Evolutionary conservation across 768 basidiomycete genomes (phyloP), one percentile per base, ranked within the genome.

Genomic region (Hericium coralloides): DNA sequence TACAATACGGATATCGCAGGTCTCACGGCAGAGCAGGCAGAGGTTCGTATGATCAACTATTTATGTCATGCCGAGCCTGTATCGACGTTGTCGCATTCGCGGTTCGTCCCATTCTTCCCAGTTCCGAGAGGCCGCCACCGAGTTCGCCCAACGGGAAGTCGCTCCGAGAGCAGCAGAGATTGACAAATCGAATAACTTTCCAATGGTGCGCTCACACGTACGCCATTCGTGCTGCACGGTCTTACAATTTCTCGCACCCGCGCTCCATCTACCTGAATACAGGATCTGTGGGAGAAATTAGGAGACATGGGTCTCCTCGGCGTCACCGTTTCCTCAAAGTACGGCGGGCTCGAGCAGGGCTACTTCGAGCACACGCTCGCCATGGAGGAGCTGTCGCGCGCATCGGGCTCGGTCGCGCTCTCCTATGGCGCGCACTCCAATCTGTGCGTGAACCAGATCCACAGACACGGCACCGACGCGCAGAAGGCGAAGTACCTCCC

Each of bases 361-460:
- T 95, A 94, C 70, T 76, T 94, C 52, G 79, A 92, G 52, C 93
- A 94, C 70, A 89, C 87, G 4, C 77, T 98, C 50, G 94, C 90
- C 7, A 97, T 97, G 94, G 95, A 98, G 73, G 91, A 91, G 60
- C 74, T 98, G 55, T 95, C 94, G 38, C 76, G 83, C 23, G 89
- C 91, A 17, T 95, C 94, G 6, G 95, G 92, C 37, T 93, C 92
- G 4, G 88, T 98, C 25, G 95, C 88, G 2, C 80, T 98, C 6
- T 93, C 92, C 2, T 95, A 95, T 58, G 92, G 90, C 55, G 91
- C 92, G 36, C 92, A 95, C 64, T 93, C 91, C 14, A 95, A 95
- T 65, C 79, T 95, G 36, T 95, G 92, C 63, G 78, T 79, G 23
- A 75, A 75, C 55, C 77, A 78, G 70, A 91, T 94, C 23, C 80